Conservation (phyloP, 1,139 yeast species). For the Protomyces inundatus region DNA sequence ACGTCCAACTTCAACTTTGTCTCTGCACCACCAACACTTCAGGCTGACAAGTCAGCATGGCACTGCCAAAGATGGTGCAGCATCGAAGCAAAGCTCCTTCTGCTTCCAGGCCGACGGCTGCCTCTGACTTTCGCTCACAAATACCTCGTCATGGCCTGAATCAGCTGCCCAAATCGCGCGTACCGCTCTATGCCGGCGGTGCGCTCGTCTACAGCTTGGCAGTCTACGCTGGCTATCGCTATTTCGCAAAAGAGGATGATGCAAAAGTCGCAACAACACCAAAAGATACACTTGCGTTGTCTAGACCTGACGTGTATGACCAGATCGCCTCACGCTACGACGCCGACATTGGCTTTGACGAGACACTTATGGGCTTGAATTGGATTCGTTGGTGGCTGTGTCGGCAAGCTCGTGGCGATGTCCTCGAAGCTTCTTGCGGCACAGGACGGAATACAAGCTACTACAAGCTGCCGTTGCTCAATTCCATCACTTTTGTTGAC, state of each 20-base stretch:
- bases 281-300: background rate
- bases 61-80: background rate
- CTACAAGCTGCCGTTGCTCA: constrained; percentile 54
- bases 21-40: too few relatives aligned
- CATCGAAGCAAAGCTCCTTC: background rate
- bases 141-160: background rate
- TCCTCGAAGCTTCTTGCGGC: constrained; percentile 89
- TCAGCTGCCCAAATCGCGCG: background rate
- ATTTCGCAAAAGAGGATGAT: background rate
- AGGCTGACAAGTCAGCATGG: background rate
- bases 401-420: constrained; percentile 52
- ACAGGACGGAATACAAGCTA: constrained; percentile 89
- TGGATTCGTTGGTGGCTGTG: constrained; percentile 76
- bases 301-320: constrained; percentile 47
- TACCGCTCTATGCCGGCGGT: constrained; percentile 14
- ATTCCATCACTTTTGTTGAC: constrained; percentile 78
- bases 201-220: constrained; percentile 11
- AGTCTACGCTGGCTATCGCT: constrained; percentile 1
- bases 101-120: background rate
- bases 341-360: constrained; percentile 78
- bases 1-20: too few relatives aligned
- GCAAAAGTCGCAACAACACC: background rate
- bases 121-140: background rate
- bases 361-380: constrained; percentile 73
- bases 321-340: constrained; percentile 76